phyloP scores from a whole-genome alignment of 306 rosid genomes.

The Castanea sativa region DNA sequence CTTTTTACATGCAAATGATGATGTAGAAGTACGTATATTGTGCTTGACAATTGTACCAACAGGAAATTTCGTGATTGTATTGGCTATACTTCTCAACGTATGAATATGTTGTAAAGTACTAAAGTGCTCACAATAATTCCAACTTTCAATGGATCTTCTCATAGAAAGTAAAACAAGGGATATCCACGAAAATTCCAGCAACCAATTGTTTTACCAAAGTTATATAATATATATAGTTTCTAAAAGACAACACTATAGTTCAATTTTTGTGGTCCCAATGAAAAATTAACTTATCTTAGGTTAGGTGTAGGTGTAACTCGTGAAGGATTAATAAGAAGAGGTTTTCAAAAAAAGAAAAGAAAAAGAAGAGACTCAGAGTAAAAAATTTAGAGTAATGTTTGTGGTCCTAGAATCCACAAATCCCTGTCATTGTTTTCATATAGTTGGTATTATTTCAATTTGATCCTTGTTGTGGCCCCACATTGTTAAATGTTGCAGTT shows the following conservation, averaged over 20 bases:
- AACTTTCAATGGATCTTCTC: too few species aligned
- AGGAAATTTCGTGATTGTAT: too few species aligned
- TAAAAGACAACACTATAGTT: not conserved
- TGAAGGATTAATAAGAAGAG: not conserved
- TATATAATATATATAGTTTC: not conserved
- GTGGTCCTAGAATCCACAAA: constrained; percentile 13
- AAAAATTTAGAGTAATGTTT: not conserved
- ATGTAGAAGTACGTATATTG: too few species aligned
- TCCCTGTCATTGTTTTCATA: not conserved
- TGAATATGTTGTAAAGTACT: too few species aligned
- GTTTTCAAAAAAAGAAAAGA: not conserved
- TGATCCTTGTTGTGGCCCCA: constrained; percentile 6
- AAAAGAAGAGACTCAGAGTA: too few species aligned
- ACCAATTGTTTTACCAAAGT: too few species aligned
- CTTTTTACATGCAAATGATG: too few species aligned
- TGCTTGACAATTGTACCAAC: too few species aligned
- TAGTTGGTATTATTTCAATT: not conserved
- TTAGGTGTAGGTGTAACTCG: not conserved
- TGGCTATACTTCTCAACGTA: too few species aligned
- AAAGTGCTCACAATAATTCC: too few species aligned
- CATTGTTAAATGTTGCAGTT: not conserved
- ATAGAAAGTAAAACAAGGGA: too few species aligned
- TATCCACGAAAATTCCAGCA: too few species aligned
- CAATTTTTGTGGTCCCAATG: constrained; percentile 12
- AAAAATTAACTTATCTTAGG: not conserved